Conservation (phyloP, 2,329 filamentous ascomycete species). For the Botrytis sinoallii region DNA sequence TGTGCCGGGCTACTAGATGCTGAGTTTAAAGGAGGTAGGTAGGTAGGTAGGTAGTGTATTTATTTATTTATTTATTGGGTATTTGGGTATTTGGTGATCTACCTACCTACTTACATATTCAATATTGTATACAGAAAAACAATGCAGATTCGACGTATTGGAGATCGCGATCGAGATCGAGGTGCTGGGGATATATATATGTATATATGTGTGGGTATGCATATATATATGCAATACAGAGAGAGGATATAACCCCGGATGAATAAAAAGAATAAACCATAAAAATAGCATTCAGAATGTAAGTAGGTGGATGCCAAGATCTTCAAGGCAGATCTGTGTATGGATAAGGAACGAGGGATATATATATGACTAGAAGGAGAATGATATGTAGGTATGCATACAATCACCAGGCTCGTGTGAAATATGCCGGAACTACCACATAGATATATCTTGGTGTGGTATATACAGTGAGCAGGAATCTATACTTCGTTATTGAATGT, state of each 20-base stretch:
- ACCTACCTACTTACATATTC: too few relatives aligned
- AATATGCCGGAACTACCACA: background rate
- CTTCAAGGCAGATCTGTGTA: background rate
- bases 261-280: background rate
- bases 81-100: too few relatives aligned
- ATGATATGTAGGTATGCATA: background rate
- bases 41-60: too few relatives aligned
- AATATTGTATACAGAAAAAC: too few relatives aligned
- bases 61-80: too few relatives aligned
- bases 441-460: background rate
- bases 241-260: background rate
- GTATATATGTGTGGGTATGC: too few relatives aligned
- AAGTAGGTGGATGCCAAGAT: background rate
- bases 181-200: too few relatives aligned
- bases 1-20: too few relatives aligned
- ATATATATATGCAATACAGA: rapidly evolving
- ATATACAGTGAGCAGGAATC: background rate
- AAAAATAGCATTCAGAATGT: background rate
- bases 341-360: too few relatives aligned
- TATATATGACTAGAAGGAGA: background rate
- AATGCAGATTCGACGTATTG: too few relatives aligned
- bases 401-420: background rate
- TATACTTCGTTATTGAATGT: background rate
- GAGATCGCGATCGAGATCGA: too few relatives aligned
- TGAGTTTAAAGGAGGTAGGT: too few relatives aligned